A percentile compares a stretch with the other conserved stretches of the same genome.
These are phyloP conservation scores for Pichia membranifaciens DNA, from an alignment of 805 yeast species.

Conservation along the genomic window DNA sequence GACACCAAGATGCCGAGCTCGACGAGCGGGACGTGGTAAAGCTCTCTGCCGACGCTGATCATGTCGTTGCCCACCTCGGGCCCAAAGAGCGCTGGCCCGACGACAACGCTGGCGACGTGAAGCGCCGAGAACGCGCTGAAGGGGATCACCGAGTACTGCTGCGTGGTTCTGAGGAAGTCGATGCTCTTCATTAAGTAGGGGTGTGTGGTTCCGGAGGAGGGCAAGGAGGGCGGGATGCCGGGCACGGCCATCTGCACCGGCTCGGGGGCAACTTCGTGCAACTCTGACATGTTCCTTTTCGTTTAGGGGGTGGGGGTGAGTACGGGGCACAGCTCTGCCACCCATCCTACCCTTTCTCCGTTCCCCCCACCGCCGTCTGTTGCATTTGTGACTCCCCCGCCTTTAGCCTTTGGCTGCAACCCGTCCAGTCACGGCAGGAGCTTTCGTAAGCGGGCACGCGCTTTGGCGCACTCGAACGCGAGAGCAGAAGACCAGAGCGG, in stretches of 20 bases:
- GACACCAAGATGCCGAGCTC: constrained; percentile 49
- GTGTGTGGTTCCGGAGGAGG: constrained; percentile 6
- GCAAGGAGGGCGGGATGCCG: constrained; percentile 8
- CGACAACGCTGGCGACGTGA: constrained; percentile 49
- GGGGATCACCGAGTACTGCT: constrained; percentile 56
- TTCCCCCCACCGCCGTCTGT: too few relatives aligned
- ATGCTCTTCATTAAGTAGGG: constrained; percentile 10
- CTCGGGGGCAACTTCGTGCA: constrained; percentile 13
- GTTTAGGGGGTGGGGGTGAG: background rate
- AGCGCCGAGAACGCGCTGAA: constrained; percentile 52
- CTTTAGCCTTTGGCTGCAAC: too few relatives aligned
- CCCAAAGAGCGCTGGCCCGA: constrained; percentile 46
- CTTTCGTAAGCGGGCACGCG: too few relatives aligned
- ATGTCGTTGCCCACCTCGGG: constrained; percentile 43
- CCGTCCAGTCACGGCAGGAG: too few relatives aligned
- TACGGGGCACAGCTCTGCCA: too few relatives aligned
- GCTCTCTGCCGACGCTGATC: constrained; percentile 52
- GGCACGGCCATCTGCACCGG: constrained; percentile 6
- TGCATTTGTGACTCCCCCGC: too few relatives aligned
- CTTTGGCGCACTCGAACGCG: too few relatives aligned
- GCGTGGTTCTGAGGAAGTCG: constrained; percentile 24
- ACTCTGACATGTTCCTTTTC: constrained; percentile 7
- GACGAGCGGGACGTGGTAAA: constrained; percentile 50
- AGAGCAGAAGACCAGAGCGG: too few relatives aligned
- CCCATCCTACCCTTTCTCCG: too few relatives aligned